A percentile compares a stretch with the other conserved stretches of the same genome.
These are phyloP conservation scores for Penicillium ochrochloron DNA, from an alignment of 495 filamentous ascomycete species.

Conservation along the genomic window DNA sequence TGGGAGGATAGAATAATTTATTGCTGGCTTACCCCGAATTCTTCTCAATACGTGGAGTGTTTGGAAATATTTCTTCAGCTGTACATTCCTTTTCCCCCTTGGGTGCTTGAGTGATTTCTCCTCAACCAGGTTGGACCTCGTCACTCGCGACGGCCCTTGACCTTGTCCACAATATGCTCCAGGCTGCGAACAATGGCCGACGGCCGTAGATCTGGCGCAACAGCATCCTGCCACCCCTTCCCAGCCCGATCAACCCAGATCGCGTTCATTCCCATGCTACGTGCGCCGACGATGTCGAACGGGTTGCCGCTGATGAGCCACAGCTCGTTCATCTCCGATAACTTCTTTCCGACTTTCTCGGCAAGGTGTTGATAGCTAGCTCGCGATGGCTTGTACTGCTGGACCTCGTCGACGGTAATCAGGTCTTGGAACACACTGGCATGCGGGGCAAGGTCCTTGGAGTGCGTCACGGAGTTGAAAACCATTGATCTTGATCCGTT, in stretches of 20 bases:
- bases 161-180: slow-evolving; percentile 34
- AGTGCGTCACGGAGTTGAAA: slow-evolving; percentile 58
- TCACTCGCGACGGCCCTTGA: slow-evolving; percentile 22
- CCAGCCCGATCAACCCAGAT: slow-evolving; percentile 71
- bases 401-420: slow-evolving; percentile 63
- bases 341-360: slow-evolving; percentile 51
- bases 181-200: slow-evolving; percentile 37
- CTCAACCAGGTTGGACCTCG: not conserved
- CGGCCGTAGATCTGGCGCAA: slow-evolving; percentile 32
- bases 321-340: slow-evolving; percentile 55
- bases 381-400: slow-evolving; percentile 71
- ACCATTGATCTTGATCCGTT: slow-evolving; percentile 74
- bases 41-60: slow-evolving; percentile 54
- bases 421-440: slow-evolving; percentile 56
- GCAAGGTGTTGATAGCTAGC: slow-evolving; percentile 66
- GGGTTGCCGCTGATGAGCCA: slow-evolving; percentile 81
- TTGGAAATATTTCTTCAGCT: slow-evolving; percentile 55
- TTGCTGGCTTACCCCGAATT: slow-evolving; percentile 57
- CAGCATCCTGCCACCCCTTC: slow-evolving; percentile 45
- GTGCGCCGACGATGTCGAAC: slow-evolving; percentile 70
- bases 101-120: not conserved
- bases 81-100: slow-evolving; percentile 38
- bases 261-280: slow-evolving; percentile 56
- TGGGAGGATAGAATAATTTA: slow-evolving; percentile 48
- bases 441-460: slow-evolving; percentile 58